Evolutionary conservation across 2,329 filamentous ascomycete species (phyloP), one percentile per base, ranked within the genome.

Genomic region (Rutstroemia sp.): DNA sequence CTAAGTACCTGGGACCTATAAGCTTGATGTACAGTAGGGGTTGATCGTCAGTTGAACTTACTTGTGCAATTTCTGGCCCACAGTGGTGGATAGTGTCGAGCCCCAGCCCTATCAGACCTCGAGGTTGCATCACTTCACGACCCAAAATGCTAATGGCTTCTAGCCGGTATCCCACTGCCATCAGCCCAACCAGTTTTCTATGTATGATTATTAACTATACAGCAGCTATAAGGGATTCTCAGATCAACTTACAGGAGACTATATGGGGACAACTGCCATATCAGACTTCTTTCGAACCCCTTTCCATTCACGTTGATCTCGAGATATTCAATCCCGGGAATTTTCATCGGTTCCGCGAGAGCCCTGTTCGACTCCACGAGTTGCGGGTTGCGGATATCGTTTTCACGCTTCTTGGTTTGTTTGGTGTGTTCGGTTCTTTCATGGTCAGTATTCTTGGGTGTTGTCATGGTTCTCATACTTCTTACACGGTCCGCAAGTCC

Each of bases 401-500:
- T 72, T 50, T 78, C 69, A 30, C 79, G 79, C 68, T 86, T 89
- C 57, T 82, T 76, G 12, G 81, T 78, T 65, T 87, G 84, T 67
- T 84, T 81, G 60, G 82, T 75, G 65, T 89, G 86, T 70, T 92
- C 89, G 21, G 88, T 89, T 63, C 85, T 88, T 47, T 23, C 1
- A n/a, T 9, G 17, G 21, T 47, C 16, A 27, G 9, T 30, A 47
- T 21, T 5, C 25, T 47, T 2, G 17, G 39, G n/a, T 16, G 10
- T 47, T 4, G 2, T 7, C 10, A 47, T 14, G 38, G 8, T 12
- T 4, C 12, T 16, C 12, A 2, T 38, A 48, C 56, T 56, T 57
- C 59, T 58, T 77, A 89, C 83, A 86, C 83, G 60, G 89, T 89
- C 56, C 91, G 81, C 10, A 95, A 75, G 73, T 95, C 91, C 58